Evolutionary conservation across 78 protist genomes (phyloP).

Genomic region (Neovahlkampfia damariscottae): DNA sequence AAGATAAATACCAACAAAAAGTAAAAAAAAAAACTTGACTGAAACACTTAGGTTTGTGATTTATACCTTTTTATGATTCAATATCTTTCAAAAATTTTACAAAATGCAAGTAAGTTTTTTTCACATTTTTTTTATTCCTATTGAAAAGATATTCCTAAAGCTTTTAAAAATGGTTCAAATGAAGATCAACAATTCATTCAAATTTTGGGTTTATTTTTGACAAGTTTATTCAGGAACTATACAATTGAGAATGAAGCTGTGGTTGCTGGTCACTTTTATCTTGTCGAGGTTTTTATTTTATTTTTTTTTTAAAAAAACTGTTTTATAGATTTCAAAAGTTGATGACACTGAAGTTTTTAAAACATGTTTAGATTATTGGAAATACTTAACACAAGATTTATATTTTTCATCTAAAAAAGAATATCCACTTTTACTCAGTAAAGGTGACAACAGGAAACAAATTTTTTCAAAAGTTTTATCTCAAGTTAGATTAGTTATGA

Average conservation of each 20-base stretch:
- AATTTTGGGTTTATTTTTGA: constrained; percentile 55
- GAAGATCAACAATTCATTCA: constrained; percentile 62
- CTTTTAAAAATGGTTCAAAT: constrained; percentile 23
- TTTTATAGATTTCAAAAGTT: constrained; percentile 76
- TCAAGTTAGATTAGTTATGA: constrained; percentile 67
- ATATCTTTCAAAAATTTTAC: too few species aligned
- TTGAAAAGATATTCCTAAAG: constrained; percentile 31
- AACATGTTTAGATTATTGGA: constrained; percentile 93
- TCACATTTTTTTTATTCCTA: too few species aligned
- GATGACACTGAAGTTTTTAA: constrained; percentile 85
- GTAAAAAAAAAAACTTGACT: too few species aligned
- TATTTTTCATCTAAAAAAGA: not conserved
- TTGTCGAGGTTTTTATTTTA: too few species aligned
- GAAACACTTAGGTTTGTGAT: too few species aligned
- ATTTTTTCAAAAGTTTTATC: constrained; percentile 51
- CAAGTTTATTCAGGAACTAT: constrained; percentile 62
- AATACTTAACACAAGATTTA: constrained; percentile 23
- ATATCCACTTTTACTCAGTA: not conserved
- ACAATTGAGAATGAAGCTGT: not conserved
- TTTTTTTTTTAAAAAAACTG: too few species aligned
- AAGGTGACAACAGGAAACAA: not conserved
- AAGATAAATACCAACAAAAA: not conserved
- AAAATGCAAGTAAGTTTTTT: too few species aligned
- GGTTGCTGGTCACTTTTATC: constrained; percentile 35
- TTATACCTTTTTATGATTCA: too few species aligned